phyloP scores from a whole-genome alignment of 495 filamentous ascomycete species.

The Amorphotheca resinae region DNA sequence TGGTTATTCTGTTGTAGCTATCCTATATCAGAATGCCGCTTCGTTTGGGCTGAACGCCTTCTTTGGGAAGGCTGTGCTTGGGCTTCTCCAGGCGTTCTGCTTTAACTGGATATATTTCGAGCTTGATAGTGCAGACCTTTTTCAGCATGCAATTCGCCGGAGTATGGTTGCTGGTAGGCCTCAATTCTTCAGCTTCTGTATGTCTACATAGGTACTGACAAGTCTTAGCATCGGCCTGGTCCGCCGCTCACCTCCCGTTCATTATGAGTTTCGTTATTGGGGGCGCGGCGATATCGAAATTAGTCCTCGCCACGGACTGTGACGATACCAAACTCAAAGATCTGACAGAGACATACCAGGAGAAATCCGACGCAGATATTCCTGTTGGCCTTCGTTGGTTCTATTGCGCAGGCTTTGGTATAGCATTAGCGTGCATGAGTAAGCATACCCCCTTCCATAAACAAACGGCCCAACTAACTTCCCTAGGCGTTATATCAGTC shows the following conservation, averaged over 20 bases:
- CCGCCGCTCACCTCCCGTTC: slow-evolving; percentile 36
- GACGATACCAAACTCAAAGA: slow-evolving; percentile 26
- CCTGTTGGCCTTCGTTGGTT: slow-evolving; percentile 39
- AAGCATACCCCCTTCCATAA: slow-evolving; percentile 1
- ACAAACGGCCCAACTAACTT: slow-evolving; percentile 2
- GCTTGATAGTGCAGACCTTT: slow-evolving; percentile 41
- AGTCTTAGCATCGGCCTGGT: slow-evolving; percentile 28
- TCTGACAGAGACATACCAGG: slow-evolving; percentile 33
- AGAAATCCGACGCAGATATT: slow-evolving; percentile 31
- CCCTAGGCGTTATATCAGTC: slow-evolving; percentile 27
- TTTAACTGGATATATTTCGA: slow-evolving; percentile 58
- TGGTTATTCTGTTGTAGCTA: slow-evolving; percentile 43
- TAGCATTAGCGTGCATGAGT: slow-evolving; percentile 39
- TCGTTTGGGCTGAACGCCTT: slow-evolving; percentile 42
- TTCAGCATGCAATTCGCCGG: slow-evolving; percentile 43
- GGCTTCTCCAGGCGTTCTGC: slow-evolving; percentile 42
- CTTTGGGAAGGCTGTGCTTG: slow-evolving; percentile 45
- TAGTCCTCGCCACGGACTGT: slow-evolving; percentile 42
- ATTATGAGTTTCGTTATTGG: slow-evolving; percentile 45
- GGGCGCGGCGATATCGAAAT: slow-evolving; percentile 35
- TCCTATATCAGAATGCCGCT: slow-evolving; percentile 41
- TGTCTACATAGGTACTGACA: slow-evolving; percentile 1
- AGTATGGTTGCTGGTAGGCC: slow-evolving; percentile 27
- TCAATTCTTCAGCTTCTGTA: neutral
- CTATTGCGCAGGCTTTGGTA: slow-evolving; percentile 42